A percentile compares a stretch with the other conserved stretches of the same genome.
Conservation (phyloP, 1,284 basidiomycete species). For the Pseudozyma sp. region DNA sequence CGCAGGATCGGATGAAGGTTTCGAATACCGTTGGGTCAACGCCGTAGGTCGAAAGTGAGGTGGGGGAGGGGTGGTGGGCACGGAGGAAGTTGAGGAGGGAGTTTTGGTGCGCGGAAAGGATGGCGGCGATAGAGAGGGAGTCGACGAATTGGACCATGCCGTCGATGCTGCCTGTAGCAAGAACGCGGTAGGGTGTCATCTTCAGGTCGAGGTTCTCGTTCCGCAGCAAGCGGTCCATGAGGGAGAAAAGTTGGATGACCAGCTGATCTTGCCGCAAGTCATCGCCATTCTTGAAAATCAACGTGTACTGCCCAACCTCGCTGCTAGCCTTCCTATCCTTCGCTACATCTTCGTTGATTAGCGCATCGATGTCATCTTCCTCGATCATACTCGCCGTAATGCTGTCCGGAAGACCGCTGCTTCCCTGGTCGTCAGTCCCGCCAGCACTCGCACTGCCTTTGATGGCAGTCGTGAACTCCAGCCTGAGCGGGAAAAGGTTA, state of each 20-base stretch:
- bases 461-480: conserved; percentile 77
- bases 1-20: conserved; percentile 95
- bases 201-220: conserved; percentile 97
- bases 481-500: conserved; percentile 88
- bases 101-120: conserved; percentile 79
- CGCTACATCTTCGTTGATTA: conserved; percentile 15
- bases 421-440: conserved; percentile 6
- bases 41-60: conserved; percentile 89
- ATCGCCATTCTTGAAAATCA: conserved; percentile 99
- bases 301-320: conserved; percentile 74
- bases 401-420: conserved; percentile 26
- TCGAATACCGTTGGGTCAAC: conserved; percentile 93
- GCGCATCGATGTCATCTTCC: conserved; percentile 13
- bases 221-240: conserved; percentile 92
- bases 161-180: conserved; percentile 90
- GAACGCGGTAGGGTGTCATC: conserved; percentile 89
- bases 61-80: conserved; percentile 87
- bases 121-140: conserved; percentile 92
- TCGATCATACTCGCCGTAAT: conserved; percentile 38
- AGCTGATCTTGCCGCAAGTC: conserved; percentile 98
- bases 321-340: conserved; percentile 15
- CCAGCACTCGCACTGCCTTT: not conserved
- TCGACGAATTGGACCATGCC: conserved; percentile 97
- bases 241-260: conserved; percentile 94
- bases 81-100: conserved; percentile 89